phyloP scores from a whole-genome alignment of 2,329 filamentous ascomycete genomes.

The Rosellinia necatrix region DNA sequence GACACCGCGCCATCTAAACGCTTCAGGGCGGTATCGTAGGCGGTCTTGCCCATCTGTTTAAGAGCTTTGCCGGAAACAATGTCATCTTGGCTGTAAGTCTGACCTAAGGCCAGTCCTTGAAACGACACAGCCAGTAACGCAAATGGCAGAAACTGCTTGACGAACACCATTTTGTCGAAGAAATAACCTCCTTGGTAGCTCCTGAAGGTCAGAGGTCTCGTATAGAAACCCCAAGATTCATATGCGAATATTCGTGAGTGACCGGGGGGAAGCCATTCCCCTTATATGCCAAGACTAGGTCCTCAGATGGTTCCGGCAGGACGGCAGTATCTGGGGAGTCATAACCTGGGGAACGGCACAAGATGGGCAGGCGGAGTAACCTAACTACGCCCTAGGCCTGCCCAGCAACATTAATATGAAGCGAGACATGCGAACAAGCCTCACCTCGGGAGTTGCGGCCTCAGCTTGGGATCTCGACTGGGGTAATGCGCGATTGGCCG shows the following conservation, averaged over 20 bases:
- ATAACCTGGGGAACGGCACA: slow-evolving; percentile 22
- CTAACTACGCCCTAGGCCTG: background rate
- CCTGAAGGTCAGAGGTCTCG: background rate
- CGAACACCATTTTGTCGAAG: slow-evolving; percentile 28
- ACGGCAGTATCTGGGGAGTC: slow-evolving; percentile 26
- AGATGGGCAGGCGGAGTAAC: background rate
- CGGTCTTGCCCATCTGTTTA: slow-evolving; percentile 32
- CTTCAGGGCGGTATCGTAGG: slow-evolving; percentile 33
- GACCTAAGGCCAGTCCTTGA: slow-evolving; percentile 30
- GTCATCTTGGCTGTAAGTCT: slow-evolving; percentile 35
- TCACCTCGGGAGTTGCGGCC: slow-evolving; percentile 25
- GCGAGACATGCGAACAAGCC: slow-evolving; percentile 8
- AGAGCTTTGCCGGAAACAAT: slow-evolving; percentile 38
- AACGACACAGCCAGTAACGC: slow-evolving; percentile 32
- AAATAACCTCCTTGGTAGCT: background rate
- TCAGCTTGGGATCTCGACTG: background rate
- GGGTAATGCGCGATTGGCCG: slow-evolving; percentile 6
- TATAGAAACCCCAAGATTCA: background rate
- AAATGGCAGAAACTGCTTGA: slow-evolving; percentile 30
- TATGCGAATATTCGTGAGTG: slow-evolving; percentile 2
- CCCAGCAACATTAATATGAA: slow-evolving; percentile 17
- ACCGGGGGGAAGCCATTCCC: background rate
- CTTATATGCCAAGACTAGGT: slow-evolving; percentile 19
- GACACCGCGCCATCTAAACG: slow-evolving; percentile 29
- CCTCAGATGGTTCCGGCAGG: slow-evolving; percentile 23